These are phyloP conservation scores for Tolypocladium pustulatum DNA, from an alignment of 2,329 filamentous ascomycete genomes.

Conservation along the genomic window DNA sequence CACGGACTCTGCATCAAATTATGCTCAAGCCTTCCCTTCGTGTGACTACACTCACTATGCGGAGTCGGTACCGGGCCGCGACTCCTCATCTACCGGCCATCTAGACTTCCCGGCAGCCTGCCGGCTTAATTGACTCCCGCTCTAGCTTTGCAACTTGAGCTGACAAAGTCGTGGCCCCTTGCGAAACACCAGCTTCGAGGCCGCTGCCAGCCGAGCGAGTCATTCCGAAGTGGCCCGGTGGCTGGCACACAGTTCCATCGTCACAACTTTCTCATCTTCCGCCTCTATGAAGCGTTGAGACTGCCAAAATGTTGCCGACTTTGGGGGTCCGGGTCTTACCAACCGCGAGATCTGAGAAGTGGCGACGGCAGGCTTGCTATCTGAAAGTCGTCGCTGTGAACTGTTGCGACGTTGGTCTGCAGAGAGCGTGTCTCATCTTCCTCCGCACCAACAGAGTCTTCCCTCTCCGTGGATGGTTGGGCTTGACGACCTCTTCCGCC, in stretches of 20 bases:
- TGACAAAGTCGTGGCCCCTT: neutral
- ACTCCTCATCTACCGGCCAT: neutral
- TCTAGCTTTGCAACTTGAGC: neutral
- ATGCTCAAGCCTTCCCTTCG: neutral
- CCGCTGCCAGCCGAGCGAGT: no score
- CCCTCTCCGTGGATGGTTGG: neutral
- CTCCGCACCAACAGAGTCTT: neutral
- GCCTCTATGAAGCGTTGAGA: neutral
- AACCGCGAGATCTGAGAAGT: neutral
- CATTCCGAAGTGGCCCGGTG: slow-evolving; percentile 12
- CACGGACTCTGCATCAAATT: no score
- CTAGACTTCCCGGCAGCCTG: neutral
- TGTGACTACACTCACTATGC: neutral
- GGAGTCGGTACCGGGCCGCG: neutral
- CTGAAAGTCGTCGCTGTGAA: slow-evolving; percentile 25
- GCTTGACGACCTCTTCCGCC: neutral
- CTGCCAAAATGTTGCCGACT: neutral
- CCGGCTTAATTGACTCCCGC: neutral
- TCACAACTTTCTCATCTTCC: neutral
- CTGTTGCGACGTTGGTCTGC: slow-evolving; percentile 20
- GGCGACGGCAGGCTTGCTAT: slow-evolving; percentile 3
- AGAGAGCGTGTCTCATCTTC: slow-evolving; percentile 10
- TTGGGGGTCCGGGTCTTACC: neutral
- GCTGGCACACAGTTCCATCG: neutral
- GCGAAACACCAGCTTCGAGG: neutral